These are phyloP conservation scores for Botrytis paeoniae DNA, from an alignment of 2,329 filamentous ascomycete species.

Conservation along the genomic window DNA sequence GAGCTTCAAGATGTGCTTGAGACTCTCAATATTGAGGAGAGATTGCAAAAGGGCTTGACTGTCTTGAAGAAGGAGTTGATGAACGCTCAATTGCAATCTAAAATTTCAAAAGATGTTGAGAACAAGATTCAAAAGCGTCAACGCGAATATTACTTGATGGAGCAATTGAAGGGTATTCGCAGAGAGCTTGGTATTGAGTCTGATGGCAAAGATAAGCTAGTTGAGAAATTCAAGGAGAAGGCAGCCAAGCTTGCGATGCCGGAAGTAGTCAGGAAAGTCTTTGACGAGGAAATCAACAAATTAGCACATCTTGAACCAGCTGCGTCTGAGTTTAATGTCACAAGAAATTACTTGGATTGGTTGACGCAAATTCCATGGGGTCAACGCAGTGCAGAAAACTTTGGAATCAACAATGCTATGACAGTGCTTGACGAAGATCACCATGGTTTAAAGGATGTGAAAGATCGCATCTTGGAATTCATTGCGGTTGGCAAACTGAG, in stretches of 20 bases:
- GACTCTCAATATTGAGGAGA: conserved; percentile 85
- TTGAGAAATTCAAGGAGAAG: conserved; percentile 97
- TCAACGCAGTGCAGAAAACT: conserved; percentile 91
- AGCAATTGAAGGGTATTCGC: conserved; percentile 98
- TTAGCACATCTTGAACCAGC: conserved; percentile 91
- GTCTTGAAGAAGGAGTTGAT: conserved; percentile 98
- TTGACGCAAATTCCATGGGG: conserved; percentile 98
- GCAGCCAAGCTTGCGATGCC: conserved; percentile 93
- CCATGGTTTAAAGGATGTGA: conserved; percentile 95
- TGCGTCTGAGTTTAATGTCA: conserved; percentile 98
- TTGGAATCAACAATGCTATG: conserved; percentile 88
- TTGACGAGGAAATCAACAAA: conserved; percentile 98
- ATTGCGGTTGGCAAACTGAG: conserved; percentile 97
- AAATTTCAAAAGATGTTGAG: conserved; percentile 97
- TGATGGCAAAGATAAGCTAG: conserved; percentile 95
- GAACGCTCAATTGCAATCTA: conserved; percentile 94
- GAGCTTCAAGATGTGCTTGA: conserved; percentile 91
- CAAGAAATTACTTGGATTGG: conserved; percentile 97
- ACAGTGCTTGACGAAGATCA: conserved; percentile 93
- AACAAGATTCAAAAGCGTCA: conserved; percentile 96
- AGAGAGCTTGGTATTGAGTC: conserved; percentile 94
- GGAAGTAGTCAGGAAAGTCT: conserved; percentile 92
- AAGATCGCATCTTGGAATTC: conserved; percentile 96
- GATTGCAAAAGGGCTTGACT: conserved; percentile 85
- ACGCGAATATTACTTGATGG: conserved; percentile 97